These are phyloP conservation scores for Arxiozyma heterogenica DNA, from an alignment of 1,139 yeast species.

Conservation along the genomic window DNA sequence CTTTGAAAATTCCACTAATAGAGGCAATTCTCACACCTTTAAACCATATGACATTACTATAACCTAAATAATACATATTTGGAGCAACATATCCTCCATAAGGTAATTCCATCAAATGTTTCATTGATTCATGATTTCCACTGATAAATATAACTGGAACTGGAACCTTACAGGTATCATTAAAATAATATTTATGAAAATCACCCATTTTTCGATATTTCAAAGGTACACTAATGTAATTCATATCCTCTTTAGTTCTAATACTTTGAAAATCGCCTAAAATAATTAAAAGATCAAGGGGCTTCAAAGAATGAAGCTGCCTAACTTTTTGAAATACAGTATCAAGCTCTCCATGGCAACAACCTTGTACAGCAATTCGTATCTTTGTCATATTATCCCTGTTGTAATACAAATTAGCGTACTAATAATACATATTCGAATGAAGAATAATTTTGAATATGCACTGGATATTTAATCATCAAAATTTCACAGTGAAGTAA, in stretches of 20 bases:
- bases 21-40: conserved; percentile 74
- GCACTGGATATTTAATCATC: neutral
- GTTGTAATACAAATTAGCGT: neutral
- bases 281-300: conserved; percentile 60
- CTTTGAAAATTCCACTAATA: conserved; percentile 73
- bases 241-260: conserved; percentile 53
- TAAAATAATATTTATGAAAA: conserved; percentile 63
- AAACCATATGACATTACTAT: conserved; percentile 63
- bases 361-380: conserved; percentile 73
- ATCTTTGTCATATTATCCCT: conserved; percentile 11
- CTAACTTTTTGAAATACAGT: conserved; percentile 42
- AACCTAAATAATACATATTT: conserved; percentile 81
- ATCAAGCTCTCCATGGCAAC: conserved; percentile 81
- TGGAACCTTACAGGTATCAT: conserved; percentile 51
- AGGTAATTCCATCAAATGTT: conserved; percentile 61
- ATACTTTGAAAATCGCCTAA: conserved; percentile 77
- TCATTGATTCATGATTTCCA: conserved; percentile 90
- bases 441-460: neutral
- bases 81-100: conserved; percentile 96
- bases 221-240: conserved; percentile 52
- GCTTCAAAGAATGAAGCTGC: conserved; percentile 13
- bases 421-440: neutral
- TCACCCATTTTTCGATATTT: conserved; percentile 60
- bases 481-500: neutral
- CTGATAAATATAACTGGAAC: conserved; percentile 76